Evolutionary conservation across 106 monocot species (phyloP), one percentile per base, ranked within the genome.

Genomic region (Dactylorhiza incarnata): DNA sequence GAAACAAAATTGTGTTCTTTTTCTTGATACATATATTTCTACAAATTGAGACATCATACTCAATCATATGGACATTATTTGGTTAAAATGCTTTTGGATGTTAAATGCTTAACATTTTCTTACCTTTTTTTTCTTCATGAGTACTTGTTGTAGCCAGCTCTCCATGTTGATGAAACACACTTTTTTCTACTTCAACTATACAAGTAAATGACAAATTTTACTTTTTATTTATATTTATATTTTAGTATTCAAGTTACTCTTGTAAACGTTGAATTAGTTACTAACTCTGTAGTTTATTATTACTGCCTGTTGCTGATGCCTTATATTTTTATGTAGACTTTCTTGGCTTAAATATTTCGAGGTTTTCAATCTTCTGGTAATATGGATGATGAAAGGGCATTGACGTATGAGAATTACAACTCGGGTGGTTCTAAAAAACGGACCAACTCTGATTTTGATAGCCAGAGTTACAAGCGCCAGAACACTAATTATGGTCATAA

Each of bases 391-490:
- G 74, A 45, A 45, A 77, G 58, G 74, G 17, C 52, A 13, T 67
- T 54, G 49, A 16, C 78, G 15, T 69, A 16, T 76, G 74, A 77
- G 22, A 84, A 79, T 20, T 50, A 59, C 17, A 82, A 78, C 24
- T 50, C 61, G 5, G 65, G 48, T 47, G 68, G 9, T 47, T 82
- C 77, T 20, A 84, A 48, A 26, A 84, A 82, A 49, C 48, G 73
- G 20, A 13, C 72, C 25, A 77, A 19, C 49, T 73, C 72, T 17
- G 75, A 86, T 46, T 78, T 73, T 45, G 86, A 78, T 68, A 79
- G 77, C 20, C 74, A 81, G 61, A 89, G 84, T 76, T 73, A 68
- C 51, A 91, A 91, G 75, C 68, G 72, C 23, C 81, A n/a, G 5
- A 91, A 83, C 74, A 61, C 47, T 29, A 83, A 86, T 73, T 49